These are phyloP conservation scores for Aschersonia sp. DNA, from an alignment of 2,329 filamentous ascomycete species.

Conservation along the genomic window DNA sequence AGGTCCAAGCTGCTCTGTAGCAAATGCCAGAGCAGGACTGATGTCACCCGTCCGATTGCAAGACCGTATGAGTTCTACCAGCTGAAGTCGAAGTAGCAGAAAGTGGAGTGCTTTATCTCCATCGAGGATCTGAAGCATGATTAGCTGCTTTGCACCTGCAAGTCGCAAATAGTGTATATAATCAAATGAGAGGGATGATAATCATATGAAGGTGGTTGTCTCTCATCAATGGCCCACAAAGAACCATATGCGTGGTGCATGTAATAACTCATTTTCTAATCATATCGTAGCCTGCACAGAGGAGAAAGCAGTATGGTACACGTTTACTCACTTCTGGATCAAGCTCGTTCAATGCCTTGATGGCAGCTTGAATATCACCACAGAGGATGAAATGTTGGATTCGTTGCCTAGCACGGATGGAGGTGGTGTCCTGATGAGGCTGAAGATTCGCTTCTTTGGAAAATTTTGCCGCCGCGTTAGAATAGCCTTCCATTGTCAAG, in stretches of 20 bases:
- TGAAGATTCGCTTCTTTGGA: conserved; percentile 83
- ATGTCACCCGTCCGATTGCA: conserved; percentile 62
- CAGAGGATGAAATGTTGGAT: conserved; percentile 76
- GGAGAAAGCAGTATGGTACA: not conserved
- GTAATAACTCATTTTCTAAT: conserved; percentile 81
- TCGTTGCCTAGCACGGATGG: conserved; percentile 63
- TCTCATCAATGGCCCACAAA: conserved; percentile 77
- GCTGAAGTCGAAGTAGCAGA: conserved; percentile 72
- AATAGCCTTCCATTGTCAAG: conserved; percentile 88
- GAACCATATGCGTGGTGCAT: conserved; percentile 99
- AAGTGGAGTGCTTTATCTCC: conserved; percentile 75
- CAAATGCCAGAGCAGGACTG: conserved; percentile 68
- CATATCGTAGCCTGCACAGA: conserved; percentile 33
- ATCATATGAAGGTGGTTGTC: conserved; percentile 46
- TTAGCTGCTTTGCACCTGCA: not conserved
- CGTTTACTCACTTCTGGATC: conserved; percentile 66
- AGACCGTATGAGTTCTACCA: conserved; percentile 80
- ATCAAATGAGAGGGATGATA: conserved; percentile 3
- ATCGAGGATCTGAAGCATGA: conserved; percentile 38
- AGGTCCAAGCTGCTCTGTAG: conserved; percentile 73
- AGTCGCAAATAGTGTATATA: not conserved
- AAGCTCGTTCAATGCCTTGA: conserved; percentile 75
- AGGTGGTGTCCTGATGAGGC: conserved; percentile 54
- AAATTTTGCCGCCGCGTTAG: conserved; percentile 83
- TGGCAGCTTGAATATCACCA: conserved; percentile 74